phyloP scores from a whole-genome alignment of 2,329 filamentous ascomycete species.

The Tolypocladium album region DNA sequence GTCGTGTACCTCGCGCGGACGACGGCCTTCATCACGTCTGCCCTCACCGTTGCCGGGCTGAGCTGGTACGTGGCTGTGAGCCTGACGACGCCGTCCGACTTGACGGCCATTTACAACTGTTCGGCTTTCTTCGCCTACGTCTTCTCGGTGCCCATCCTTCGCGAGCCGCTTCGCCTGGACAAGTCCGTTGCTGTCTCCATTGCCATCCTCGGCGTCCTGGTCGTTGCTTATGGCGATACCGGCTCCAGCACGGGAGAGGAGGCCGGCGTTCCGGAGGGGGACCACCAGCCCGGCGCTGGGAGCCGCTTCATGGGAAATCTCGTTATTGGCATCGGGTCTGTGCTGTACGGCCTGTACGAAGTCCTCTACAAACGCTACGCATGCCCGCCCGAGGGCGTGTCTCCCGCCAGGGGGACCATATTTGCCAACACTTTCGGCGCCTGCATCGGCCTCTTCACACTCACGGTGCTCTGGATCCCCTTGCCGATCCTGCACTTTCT shows the following conservation, averaged over 20 bases:
- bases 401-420: slow-evolving; percentile 79
- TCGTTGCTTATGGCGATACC: slow-evolving; percentile 89
- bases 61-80: slow-evolving; percentile 96
- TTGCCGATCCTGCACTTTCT: slow-evolving; percentile 71
- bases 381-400: slow-evolving; percentile 83
- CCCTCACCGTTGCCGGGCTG: slow-evolving; percentile 80
- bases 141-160: slow-evolving; percentile 82
- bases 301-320: slow-evolving; percentile 76
- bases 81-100: slow-evolving; percentile 81
- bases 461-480: slow-evolving; percentile 84
- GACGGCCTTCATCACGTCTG: slow-evolving; percentile 72
- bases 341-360: slow-evolving; percentile 94
- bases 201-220: slow-evolving; percentile 78
- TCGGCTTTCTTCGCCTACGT: slow-evolving; percentile 98
- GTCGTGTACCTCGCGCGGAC: slow-evolving; percentile 65
- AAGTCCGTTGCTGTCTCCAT: slow-evolving; percentile 81
- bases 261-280: slow-evolving; percentile 23
- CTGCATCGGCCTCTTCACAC: slow-evolving; percentile 76
- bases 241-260: slow-evolving; percentile 25
- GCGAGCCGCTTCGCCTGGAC: slow-evolving; percentile 71
- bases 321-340: slow-evolving; percentile 80
- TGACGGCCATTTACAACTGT: slow-evolving; percentile 99
- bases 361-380: slow-evolving; percentile 91
- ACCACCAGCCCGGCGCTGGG: slow-evolving; percentile 26
- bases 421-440: slow-evolving; percentile 91